Base-by-base conservation (phyloP, 805 yeast species). In the Candida boidinii region DNA sequence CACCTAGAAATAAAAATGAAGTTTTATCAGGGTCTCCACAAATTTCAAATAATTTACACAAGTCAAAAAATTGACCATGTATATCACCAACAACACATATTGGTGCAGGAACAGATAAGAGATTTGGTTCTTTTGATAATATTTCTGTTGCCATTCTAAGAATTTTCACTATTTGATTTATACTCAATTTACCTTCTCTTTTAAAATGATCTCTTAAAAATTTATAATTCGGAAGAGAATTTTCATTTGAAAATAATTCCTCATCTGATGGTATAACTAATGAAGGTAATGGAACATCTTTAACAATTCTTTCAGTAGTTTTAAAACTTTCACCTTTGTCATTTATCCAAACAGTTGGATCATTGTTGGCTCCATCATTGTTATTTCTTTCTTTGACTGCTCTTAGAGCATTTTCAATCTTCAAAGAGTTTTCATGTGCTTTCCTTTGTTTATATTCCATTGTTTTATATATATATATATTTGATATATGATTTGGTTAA, bases 81-180 rank as follows among this genome's bases (percentile, higher is more conserved):
- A 90, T 74, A 56, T 90, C 97, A 33, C 98, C 98, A 58, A 95
- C 87, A 4, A 92, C 88, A 1, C 95, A 86, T 2, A 88, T 81
- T 1, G 97, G 98, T 2, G 96, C 94, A 1, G 85, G 84, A 2
- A 92, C 80, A 17, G 67, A 66, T 29, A 90, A 61, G 48, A 92
- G 53, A 47, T 82, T 90, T 2, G 95, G 90, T 49, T 90, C 97
- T 24, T 59, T 54, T 16, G 67, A 54, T 36, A 92, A 64, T 7
- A 79, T 54, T 14, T 64, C 66, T 1, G 85, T 73, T 9, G 92
- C 94, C 45, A 58, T 60, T 11, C 64, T 51, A 29, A 90, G 54
- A 35, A 90, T 88, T 30, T 62, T 65, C 28, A 75, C 49, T 1
- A 85, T 78, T 49, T 90, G 96, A 7, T 66, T 64, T 35, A 77